A percentile compares a stretch with the other conserved stretches of the same genome.
phyloP scores from a whole-genome alignment of 176 grass and related monocot genomes.

The Pontederia paniculata region DNA sequence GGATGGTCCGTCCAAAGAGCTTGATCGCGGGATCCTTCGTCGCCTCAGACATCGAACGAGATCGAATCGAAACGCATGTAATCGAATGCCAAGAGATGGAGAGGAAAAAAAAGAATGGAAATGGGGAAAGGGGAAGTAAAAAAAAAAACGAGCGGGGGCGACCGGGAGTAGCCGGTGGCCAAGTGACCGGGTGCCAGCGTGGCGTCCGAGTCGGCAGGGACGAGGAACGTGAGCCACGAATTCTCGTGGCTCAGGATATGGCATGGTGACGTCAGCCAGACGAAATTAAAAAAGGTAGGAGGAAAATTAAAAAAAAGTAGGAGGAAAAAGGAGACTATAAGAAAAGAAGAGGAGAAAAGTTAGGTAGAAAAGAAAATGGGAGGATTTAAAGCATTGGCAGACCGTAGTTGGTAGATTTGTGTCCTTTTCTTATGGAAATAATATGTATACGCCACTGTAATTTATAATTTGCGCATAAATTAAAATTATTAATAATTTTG shows the following conservation, averaged over 20 bases:
- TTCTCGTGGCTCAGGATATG: constrained; percentile 42
- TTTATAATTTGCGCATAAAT: no score
- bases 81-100: constrained; percentile 2
- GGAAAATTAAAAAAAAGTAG: background rate
- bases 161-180: background rate
- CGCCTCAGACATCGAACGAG: background rate
- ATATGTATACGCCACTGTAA: no score
- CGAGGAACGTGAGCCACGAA: constrained; percentile 28
- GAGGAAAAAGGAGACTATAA: constrained; percentile 7
- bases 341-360: constrained; percentile 26
- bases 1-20: constrained; percentile 80
- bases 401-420: no score
- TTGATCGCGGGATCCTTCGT: constrained; percentile 64
- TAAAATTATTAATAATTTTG: no score
- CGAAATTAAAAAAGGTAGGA: background rate
- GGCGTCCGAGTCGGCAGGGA: constrained; percentile 41
- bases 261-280: constrained; percentile 21
- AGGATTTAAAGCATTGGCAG: no score
- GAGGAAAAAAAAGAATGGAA: constrained; percentile 10
- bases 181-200: constrained; percentile 4
- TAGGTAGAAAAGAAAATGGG: no score
- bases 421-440: no score
- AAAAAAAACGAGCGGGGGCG: background rate
- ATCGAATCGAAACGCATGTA: constrained; percentile 1
- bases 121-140: background rate